Conservation (phyloP, 345 rosid species). For the Citrus cavaleriei region DNA sequence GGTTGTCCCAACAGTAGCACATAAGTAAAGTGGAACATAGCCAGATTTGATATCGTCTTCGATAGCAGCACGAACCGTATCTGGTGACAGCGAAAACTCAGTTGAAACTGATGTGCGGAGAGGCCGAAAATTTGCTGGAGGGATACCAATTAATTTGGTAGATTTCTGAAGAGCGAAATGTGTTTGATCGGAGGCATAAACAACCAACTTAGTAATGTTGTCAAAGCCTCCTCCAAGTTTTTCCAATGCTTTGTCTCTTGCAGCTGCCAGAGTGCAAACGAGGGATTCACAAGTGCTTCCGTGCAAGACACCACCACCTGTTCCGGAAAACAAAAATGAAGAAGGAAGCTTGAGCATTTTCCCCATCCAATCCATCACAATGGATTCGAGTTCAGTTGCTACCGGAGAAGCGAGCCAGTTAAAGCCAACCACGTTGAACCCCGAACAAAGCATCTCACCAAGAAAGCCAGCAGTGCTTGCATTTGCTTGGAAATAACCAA, state of each 20-base stretch:
- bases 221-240: conserved; percentile 6
- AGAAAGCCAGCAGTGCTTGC: conserved; percentile 26
- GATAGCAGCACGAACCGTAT: background rate
- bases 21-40: conserved; percentile 22
- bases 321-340: conserved; percentile 29
- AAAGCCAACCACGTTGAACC: conserved; percentile 29
- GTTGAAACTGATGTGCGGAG: background rate
- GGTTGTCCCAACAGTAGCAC: conserved; percentile 28
- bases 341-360: conserved; percentile 29
- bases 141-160: conserved; percentile 18
- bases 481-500: conserved; percentile 22
- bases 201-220: conserved; percentile 21
- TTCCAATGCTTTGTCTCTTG: conserved; percentile 20
- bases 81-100: background rate
- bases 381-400: conserved; percentile 40
- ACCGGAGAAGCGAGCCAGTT: conserved; percentile 31
- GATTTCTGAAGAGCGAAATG: conserved; percentile 24
- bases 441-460: conserved; percentile 26
- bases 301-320: conserved; percentile 33
- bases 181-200: conserved; percentile 37
- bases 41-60: conserved; percentile 7
- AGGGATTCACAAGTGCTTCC: conserved; percentile 29
- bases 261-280: conserved; percentile 29
- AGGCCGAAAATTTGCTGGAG: background rate
- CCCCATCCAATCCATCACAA: conserved; percentile 35